Percentiles rank a stretch among this genome's conserved stretches.
Evolutionary conservation across 768 basidiomycete species (phyloP).

Genomic region (Hericium coralloides): DNA sequence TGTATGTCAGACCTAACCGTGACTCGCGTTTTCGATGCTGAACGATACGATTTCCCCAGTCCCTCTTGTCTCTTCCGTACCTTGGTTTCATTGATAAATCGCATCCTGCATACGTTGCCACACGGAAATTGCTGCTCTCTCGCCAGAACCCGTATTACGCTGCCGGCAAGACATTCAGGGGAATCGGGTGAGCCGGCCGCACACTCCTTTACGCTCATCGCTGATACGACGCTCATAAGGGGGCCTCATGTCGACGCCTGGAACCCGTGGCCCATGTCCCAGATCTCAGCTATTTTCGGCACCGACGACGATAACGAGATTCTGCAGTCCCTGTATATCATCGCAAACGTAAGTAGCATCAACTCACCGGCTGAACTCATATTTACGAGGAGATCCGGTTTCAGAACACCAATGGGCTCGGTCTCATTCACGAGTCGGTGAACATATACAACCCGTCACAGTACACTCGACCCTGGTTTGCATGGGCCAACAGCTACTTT

Average conservation of each 20-base stretch:
- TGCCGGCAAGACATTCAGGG: constrained; percentile 53
- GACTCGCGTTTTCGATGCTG: neutral
- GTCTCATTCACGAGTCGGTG: constrained; percentile 72
- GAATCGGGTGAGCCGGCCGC: constrained; percentile 46
- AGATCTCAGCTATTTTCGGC: constrained; percentile 64
- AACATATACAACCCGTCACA: constrained; percentile 46
- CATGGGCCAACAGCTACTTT: constrained; percentile 80
- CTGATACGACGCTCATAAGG: constrained; percentile 23
- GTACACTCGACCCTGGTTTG: constrained; percentile 73
- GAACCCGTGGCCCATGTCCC: constrained; percentile 83
- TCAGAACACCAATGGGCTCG: constrained; percentile 65
- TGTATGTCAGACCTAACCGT: constrained; percentile 30
- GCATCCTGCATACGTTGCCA: constrained; percentile 53
- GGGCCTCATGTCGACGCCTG: constrained; percentile 68
- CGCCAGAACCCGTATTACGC: constrained; percentile 62
- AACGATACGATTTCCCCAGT: constrained; percentile 28
- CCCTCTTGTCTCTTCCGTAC: constrained; percentile 71
- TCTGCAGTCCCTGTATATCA: constrained; percentile 45
- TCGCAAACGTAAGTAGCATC: constrained; percentile 52
- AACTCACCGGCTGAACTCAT: neutral
- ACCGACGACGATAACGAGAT: constrained; percentile 69
- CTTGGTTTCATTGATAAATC: constrained; percentile 62
- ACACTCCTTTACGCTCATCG: neutral
- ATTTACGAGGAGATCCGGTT: neutral
- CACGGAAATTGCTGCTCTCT: constrained; percentile 54